Percentiles rank a stretch among this genome's conserved stretches.
Conservation (phyloP, 179 eudicot genomes). For the Dionaea muscipula region DNA sequence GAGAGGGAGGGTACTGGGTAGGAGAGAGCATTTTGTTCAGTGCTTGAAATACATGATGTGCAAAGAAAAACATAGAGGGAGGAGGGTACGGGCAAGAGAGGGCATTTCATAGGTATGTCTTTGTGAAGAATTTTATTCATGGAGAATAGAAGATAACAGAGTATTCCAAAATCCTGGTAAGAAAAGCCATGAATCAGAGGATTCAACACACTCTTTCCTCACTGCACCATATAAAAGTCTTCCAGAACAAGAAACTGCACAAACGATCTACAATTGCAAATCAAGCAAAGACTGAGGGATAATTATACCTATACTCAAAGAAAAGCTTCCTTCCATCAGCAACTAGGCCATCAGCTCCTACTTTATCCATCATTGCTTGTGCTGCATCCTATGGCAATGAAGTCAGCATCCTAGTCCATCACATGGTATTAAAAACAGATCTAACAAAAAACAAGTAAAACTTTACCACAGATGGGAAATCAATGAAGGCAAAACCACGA, state of each 20-base stretch:
- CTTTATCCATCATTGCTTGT: conserved; percentile 79
- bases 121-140: not conserved
- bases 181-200: not conserved
- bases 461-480: conserved; percentile 81
- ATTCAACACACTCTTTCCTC: not conserved
- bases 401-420: conserved; percentile 8
- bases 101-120: too few species aligned
- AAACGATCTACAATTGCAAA: not conserved
- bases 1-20: too few species aligned
- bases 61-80: too few species aligned
- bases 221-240: too few species aligned
- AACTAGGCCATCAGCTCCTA: conserved; percentile 80
- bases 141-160: too few species aligned
- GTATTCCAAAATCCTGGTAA: too few species aligned
- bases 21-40: too few species aligned
- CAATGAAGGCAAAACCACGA: conserved; percentile 96
- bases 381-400: conserved; percentile 61
- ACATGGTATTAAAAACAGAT: not conserved
- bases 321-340: conserved; percentile 80
- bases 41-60: too few species aligned
- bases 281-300: not conserved
- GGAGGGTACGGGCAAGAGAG: too few species aligned
- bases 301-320: conserved; percentile 78
- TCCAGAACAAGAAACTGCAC: not conserved
- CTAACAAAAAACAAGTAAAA: not conserved